Base-by-base conservation (phyloP, 2,329 filamentous ascomycete genomes). In the Verticillium zaregamsianum region DNA sequence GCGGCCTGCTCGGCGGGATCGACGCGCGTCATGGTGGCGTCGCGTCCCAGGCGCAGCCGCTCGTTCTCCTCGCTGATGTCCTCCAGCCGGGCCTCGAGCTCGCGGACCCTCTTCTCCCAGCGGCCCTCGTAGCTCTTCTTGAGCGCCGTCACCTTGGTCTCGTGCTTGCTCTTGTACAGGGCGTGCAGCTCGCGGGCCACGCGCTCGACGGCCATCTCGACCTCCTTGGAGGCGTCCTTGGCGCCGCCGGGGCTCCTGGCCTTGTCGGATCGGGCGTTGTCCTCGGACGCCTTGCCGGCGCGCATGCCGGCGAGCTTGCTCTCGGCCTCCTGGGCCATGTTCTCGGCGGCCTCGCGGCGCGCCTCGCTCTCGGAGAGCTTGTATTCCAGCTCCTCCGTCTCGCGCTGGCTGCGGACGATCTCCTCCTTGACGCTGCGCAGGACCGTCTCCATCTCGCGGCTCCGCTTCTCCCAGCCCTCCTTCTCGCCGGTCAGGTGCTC, bases 121-220 rank as follows among this genome's bases (percentile, higher is more conserved):
- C 94, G 88, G 56, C 86, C 85, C 74, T 97, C 92, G 77, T 98
- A 90, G 65, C 85, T 89, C 77, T 89, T 89, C 78, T 90, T 98
- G 66, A 99, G 82, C 4, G 93, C 94, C 1, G 91, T 86, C 55
- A 98, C 94, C 80, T 99, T 99, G 65, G 89, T 92, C 79, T 98
- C 94, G 74, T 99, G 95, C 79, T 99, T 99, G 72, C 90, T 88
- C 79, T 97, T 98, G 84, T 99, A 99, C 12, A 97, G 83, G 0
- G 89, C 84, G 73, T 99, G 95, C 49, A 99, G 83, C 72, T 99
- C 95, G 33, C 92, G 86, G n/a, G 94, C 93, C 49, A 98, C 93
- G 67, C 93, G 92, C 76, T 97, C 92, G 25, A 94, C 90, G 2
- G 90, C 90, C 55, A 91, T 82, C 71, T 97, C 93, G 58, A 97